Evolutionary conservation across 352 stramenopile species (phyloP).

Genomic region (Pythium aristosporum): DNA sequence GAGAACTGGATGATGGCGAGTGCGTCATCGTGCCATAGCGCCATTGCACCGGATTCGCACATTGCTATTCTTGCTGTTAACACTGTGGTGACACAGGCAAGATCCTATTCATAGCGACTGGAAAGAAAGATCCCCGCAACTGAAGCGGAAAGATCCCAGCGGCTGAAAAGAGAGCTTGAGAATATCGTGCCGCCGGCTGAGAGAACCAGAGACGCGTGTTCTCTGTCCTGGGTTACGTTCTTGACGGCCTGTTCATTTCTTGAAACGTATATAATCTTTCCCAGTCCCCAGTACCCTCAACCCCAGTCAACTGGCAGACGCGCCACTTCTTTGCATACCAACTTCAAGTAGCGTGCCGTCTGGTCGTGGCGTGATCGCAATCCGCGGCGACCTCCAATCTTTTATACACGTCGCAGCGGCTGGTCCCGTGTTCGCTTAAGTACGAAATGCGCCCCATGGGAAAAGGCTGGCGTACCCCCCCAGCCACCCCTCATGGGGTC

Average conservation of each 20-base stretch:
- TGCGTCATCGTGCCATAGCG: too few species aligned
- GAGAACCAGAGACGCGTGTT: slow-evolving; percentile 4
- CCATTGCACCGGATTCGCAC: too few species aligned
- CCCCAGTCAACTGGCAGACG: slow-evolving; percentile 14
- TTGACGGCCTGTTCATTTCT: neutral
- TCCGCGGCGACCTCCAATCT: slow-evolving; percentile 2
- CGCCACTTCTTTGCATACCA: slow-evolving; percentile 1
- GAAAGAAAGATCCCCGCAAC: too few species aligned
- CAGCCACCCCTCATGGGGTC: neutral
- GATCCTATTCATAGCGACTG: too few species aligned
- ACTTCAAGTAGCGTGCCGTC: slow-evolving; percentile 16
- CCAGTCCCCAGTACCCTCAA: slow-evolving; percentile 5
- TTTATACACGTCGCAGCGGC: slow-evolving; percentile 19
- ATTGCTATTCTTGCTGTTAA: too few species aligned
- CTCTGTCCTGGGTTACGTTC: slow-evolving; percentile 3
- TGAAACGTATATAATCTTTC: slow-evolving; percentile 20
- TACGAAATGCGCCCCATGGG: slow-evolving; percentile 6
- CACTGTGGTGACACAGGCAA: too few species aligned
- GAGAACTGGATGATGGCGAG: too few species aligned
- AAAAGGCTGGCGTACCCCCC: slow-evolving; percentile 9
- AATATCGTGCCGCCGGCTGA: too few species aligned
- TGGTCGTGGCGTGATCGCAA: neutral
- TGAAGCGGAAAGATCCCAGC: too few species aligned
- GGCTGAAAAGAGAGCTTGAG: too few species aligned
- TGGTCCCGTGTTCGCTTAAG: neutral